A percentile compares a stretch with the other conserved stretches of the same genome.
phyloP scores from a whole-genome alignment of 163 green algal species.

The Coccomyxa subellipsoidea region DNA sequence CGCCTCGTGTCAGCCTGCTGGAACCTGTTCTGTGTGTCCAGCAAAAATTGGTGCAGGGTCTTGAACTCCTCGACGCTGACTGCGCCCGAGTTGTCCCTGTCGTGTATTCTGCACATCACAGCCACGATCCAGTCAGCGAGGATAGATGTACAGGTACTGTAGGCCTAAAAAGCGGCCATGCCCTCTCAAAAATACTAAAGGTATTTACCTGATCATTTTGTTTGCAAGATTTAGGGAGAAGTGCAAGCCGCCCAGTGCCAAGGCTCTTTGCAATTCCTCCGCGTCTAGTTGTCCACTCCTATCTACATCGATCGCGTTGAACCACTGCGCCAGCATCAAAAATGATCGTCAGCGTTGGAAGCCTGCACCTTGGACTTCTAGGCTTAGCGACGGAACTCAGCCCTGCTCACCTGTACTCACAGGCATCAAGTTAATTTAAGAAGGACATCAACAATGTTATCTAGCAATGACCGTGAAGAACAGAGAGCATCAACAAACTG shows the following conservation, averaged over 20 bases:
- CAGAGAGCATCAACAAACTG: too few species aligned
- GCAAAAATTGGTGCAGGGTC: conserved; percentile 56
- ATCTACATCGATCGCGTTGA: conserved; percentile 58
- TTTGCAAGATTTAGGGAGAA: conserved; percentile 47
- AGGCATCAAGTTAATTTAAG: too few species aligned
- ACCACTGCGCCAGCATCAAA: conserved; percentile 45
- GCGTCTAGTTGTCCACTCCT: conserved; percentile 50
- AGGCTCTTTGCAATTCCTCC: conserved; percentile 62
- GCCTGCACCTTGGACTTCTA: too few species aligned
- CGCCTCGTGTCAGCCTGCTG: background rate
- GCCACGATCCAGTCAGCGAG: too few species aligned
- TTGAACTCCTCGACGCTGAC: conserved; percentile 47
- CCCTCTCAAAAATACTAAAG: background rate
- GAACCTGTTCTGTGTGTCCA: conserved; percentile 33
- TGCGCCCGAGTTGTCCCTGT: conserved; percentile 29
- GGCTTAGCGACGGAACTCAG: too few species aligned
- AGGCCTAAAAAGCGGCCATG: too few species aligned
- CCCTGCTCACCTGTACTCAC: too few species aligned
- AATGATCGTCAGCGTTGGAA: background rate
- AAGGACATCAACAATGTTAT: too few species aligned
- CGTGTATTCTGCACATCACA: conserved; percentile 39
- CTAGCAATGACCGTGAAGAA: too few species aligned
- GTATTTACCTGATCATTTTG: conserved; percentile 32
- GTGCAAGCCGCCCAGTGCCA: conserved; percentile 59
- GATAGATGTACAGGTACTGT: too few species aligned